phyloP scores from a whole-genome alignment of 1,284 basidiomycete genomes.

The Phlebopus sp. region DNA sequence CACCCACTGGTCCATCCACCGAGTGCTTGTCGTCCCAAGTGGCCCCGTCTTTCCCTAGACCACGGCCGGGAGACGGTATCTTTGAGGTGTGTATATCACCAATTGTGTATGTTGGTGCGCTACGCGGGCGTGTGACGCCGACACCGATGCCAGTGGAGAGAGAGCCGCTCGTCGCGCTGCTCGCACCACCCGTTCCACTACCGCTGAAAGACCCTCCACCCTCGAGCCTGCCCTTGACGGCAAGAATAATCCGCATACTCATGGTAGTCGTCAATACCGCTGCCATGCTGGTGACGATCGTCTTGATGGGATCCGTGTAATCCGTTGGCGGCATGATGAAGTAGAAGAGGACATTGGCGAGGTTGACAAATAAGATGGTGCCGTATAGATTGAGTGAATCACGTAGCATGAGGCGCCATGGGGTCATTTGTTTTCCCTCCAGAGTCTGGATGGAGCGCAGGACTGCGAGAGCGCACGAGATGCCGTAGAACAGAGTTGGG shows the following conservation, averaged over 20 bases:
- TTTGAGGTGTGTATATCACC: slow-evolving; percentile 55
- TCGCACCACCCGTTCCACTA: slow-evolving; percentile 48
- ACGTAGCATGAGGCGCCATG: slow-evolving; percentile 83
- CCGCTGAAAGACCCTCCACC: slow-evolving; percentile 63
- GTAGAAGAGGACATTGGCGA: slow-evolving; percentile 78
- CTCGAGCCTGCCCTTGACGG: slow-evolving; percentile 67
- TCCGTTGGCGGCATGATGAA: slow-evolving; percentile 70
- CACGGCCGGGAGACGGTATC: slow-evolving; percentile 34
- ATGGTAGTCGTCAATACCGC: slow-evolving; percentile 80
- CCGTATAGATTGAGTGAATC: slow-evolving; percentile 82
- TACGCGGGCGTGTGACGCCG: slow-evolving; percentile 35
- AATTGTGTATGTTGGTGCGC: slow-evolving; percentile 59
- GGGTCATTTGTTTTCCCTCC: slow-evolving; percentile 51
- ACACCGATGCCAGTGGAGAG: slow-evolving; percentile 36
- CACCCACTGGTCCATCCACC: slow-evolving; percentile 32
- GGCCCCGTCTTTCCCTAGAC: slow-evolving; percentile 27
- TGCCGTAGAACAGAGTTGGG: slow-evolving; percentile 62
- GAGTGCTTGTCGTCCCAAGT: slow-evolving; percentile 54
- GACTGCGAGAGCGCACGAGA: slow-evolving; percentile 56
- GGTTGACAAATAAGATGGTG: slow-evolving; percentile 73
- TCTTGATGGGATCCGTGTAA: slow-evolving; percentile 63
- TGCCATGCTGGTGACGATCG: slow-evolving; percentile 76
- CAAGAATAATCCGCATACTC: slow-evolving; percentile 79
- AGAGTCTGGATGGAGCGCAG: slow-evolving; percentile 62
- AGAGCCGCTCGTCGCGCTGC: slow-evolving; percentile 31